These are phyloP conservation scores for Fusarium cicatricum DNA, from an alignment of 2,329 filamentous ascomycete species.

Conservation along the genomic window DNA sequence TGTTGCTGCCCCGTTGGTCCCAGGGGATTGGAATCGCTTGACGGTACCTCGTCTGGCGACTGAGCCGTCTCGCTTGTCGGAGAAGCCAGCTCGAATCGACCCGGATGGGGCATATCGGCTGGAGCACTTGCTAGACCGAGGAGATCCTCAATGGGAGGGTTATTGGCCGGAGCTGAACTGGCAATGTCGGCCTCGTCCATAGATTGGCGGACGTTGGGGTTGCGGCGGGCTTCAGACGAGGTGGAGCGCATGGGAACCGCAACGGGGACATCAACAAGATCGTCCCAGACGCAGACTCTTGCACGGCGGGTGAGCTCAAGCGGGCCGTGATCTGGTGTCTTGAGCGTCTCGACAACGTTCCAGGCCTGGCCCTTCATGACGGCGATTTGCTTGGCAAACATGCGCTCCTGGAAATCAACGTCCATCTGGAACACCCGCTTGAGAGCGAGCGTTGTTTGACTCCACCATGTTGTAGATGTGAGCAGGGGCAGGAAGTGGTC, in stretches of 20 bases:
- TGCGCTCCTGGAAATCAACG: slow-evolving; percentile 95
- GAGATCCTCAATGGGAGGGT: slow-evolving; percentile 66
- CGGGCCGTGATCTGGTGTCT: slow-evolving; percentile 89
- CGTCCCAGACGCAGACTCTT: slow-evolving; percentile 97
- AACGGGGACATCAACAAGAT: slow-evolving; percentile 93
- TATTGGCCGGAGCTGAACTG: slow-evolving; percentile 46
- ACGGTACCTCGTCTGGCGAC: slow-evolving; percentile 48
- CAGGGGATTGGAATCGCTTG: slow-evolving; percentile 33
- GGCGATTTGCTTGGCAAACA: slow-evolving; percentile 98
- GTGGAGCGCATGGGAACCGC: slow-evolving; percentile 88
- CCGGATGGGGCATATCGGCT: slow-evolving; percentile 75
- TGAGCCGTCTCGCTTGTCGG: slow-evolving; percentile 52
- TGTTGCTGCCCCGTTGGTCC: slow-evolving; percentile 25
- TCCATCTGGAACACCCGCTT: slow-evolving; percentile 91
- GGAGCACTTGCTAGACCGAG: slow-evolving; percentile 71
- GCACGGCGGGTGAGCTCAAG: slow-evolving; percentile 90
- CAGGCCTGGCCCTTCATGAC: slow-evolving; percentile 99
- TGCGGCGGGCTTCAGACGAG: slow-evolving; percentile 82
- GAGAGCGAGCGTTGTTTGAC: slow-evolving; percentile 86
- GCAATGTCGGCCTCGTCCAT: slow-evolving; percentile 90
- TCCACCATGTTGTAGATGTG: slow-evolving; percentile 97
- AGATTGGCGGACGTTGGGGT: slow-evolving; percentile 57
- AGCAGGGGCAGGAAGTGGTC: slow-evolving; percentile 96
- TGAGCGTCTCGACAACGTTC: slow-evolving; percentile 98
- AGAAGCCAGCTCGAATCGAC: slow-evolving; percentile 73